Base-by-base conservation (phyloP, 176 grass and related monocot species). In the Phyllostachys edulis region DNA sequence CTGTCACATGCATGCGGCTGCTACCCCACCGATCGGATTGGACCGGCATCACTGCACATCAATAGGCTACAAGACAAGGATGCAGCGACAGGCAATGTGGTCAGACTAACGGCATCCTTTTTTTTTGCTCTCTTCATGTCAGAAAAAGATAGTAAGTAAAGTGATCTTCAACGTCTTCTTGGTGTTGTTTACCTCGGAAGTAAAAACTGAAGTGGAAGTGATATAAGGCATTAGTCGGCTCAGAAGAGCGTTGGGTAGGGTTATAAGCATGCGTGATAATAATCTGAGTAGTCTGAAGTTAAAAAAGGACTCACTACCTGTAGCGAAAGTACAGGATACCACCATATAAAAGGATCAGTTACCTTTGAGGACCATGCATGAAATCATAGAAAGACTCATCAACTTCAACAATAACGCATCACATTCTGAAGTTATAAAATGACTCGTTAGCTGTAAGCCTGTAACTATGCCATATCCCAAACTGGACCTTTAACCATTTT, bases 41-140 rank as follows among this genome's bases (percentile, higher is more conserved):
- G 71, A 40, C 38, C 36, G 84, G 84, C 32, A 14, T 52, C 76
- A 55, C 67, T 42, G 76, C 56, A 7, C 76, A 64, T 72, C 67
- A 55, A 73, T 17, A 51, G 67, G 44, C 57, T 23, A 56, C 50
- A 11, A 47, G 56, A 72, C 67, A 23, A 26, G n/a, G 36, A n/a
- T 4, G 75, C 75, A 32, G 3, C n/a, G 34, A 36, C 21, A 15
- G 21, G 61, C 62, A 7, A 26, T 15, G 69, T 41, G 52, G 37
- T 6, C 55, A 56, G 51, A 54, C 16, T 59, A 24, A 26, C 37
- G 13, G 21, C 36, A 59, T 14, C 3, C 12, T 12, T 44, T 44
- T 7, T n/a, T 1, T 44, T 37, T 26, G 17, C 67, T 23, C n/a
- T 12, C 11, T 27, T 62, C 4, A 7, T 54, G 20, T n/a, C 20